Evolutionary conservation across 2,329 filamentous ascomycete species (phyloP).

Genomic region (Thielaviopsis euricoi): DNA sequence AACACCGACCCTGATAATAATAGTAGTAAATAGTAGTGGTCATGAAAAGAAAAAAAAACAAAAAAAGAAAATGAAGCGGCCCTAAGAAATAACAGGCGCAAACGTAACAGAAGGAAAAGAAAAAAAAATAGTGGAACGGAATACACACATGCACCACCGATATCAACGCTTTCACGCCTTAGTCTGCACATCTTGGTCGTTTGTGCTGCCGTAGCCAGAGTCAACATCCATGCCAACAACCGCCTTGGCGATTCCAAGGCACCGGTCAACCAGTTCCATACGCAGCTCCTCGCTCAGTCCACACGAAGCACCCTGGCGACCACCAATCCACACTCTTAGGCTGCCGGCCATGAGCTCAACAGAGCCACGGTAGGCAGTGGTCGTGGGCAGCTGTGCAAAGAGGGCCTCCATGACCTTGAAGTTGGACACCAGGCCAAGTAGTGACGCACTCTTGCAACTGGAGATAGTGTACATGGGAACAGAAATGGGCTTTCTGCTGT

Average conservation of each 20-base stretch:
- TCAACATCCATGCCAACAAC: conserved; percentile 44
- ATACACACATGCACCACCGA: background rate
- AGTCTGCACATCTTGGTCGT: conserved; percentile 26
- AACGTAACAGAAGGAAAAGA: background rate
- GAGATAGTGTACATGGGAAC: conserved; percentile 12
- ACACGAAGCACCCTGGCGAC: conserved; percentile 31
- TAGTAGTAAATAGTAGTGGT: background rate
- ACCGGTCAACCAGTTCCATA: conserved; percentile 36
- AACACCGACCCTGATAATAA: background rate
- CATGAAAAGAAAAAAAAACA: background rate
- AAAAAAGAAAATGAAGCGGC: background rate
- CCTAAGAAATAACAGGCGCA: background rate
- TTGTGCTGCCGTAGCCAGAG: conserved; percentile 42
- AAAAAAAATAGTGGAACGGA: background rate
- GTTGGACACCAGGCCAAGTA: conserved; percentile 42
- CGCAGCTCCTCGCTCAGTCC: conserved; percentile 36
- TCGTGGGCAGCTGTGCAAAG: conserved; percentile 28
- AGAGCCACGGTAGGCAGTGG: conserved; percentile 28
- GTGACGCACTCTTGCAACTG: conserved; percentile 28
- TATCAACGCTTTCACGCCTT: background rate
- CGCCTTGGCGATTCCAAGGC: conserved; percentile 37
- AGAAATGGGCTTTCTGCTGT: conserved; percentile 20
- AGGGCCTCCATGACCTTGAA: conserved; percentile 42
- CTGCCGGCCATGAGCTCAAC: conserved; percentile 40
- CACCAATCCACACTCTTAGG: conserved; percentile 45